Evolutionary conservation across 2,329 filamentous ascomycete genomes (phyloP), one percentile per base, ranked within the genome.

Genomic region (Sporothrix phasma): DNA sequence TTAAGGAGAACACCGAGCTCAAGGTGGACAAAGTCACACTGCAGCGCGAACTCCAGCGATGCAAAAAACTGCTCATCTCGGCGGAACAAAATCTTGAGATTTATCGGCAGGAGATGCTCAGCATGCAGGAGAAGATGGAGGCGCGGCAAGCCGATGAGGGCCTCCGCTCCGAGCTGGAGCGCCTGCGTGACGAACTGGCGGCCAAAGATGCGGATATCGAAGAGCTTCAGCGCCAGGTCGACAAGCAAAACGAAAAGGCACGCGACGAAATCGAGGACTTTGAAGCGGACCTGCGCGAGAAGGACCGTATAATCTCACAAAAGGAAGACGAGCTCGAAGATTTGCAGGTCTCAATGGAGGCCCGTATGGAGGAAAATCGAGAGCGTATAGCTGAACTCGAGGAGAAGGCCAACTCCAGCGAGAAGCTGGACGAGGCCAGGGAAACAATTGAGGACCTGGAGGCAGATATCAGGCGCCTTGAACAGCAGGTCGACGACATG

Each of bases 1-100:
- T 99, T 31, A 91, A 90, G 73, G 94, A 99, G 76, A 99, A 99
- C 73, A 95, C 94, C 3, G 92, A 96, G 69, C 84, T 99, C 63
- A 97, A 97, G 75, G 92, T 96, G 65, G 88, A 94, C 76, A 90
- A 90, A 72, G 85, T 95, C 66, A 93, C 90, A 0, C 89, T 97
- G 84, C 87, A 94, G 73, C 85, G 88, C 66, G 94, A 99, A 70
- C 81, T 99, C 19, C 85, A 89, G 69, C 86, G 87, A 68, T 94
- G 93, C 77, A 90, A 89, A 73, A 97, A 96, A 74, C 88, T 88
- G 46, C 80, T 99, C 11, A 84, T 84, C 22, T 83, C 86, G 24
- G 92, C 93, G 3, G 92, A 97, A 77, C 87, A 86, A 68, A 91
- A 97, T 66, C 81, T 97, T 2, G 92, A 96, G 72, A 82, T 82